These are phyloP conservation scores for Colletotrichum salicis DNA, from an alignment of 2,329 filamentous ascomycete species.

Conservation along the genomic window DNA sequence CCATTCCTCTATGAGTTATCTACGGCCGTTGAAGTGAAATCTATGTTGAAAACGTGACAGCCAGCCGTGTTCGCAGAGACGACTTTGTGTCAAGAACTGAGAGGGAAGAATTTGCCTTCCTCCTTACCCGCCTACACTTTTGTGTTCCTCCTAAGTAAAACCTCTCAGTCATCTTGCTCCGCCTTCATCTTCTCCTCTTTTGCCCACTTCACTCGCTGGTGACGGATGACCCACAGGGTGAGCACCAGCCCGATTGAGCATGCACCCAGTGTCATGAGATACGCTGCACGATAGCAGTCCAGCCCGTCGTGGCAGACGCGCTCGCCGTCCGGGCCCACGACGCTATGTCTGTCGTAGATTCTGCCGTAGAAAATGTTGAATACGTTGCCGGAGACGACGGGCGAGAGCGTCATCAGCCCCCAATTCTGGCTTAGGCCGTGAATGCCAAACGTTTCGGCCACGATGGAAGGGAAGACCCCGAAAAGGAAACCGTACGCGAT, in stretches of 20 bases:
- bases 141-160: neutral
- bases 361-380: slow-evolving; percentile 92
- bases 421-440: slow-evolving; percentile 92
- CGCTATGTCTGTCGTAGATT: slow-evolving; percentile 84
- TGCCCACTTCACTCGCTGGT: slow-evolving; percentile 59
- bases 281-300: slow-evolving; percentile 83
- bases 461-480: slow-evolving; percentile 89
- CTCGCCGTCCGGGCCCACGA: slow-evolving; percentile 74
- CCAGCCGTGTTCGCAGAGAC: neutral
- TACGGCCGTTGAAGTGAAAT: neutral
- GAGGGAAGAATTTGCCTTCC: neutral
- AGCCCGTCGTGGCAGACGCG: slow-evolving; percentile 81
- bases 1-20: neutral
- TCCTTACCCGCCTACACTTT: neutral
- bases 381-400: slow-evolving; percentile 86
- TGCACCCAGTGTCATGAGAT: slow-evolving; percentile 79
- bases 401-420: slow-evolving; percentile 92
- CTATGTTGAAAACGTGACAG: neutral
- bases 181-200: slow-evolving; percentile 49
- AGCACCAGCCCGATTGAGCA: slow-evolving; percentile 76
- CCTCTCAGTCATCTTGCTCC: slow-evolving; percentile 49
- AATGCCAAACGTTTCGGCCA: slow-evolving; percentile 91
- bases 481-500: slow-evolving; percentile 94
- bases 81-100: neutral
- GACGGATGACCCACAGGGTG: slow-evolving; percentile 76